phyloP scores from a whole-genome alignment of 441 rosid genomes.

The Sinapis alba region DNA sequence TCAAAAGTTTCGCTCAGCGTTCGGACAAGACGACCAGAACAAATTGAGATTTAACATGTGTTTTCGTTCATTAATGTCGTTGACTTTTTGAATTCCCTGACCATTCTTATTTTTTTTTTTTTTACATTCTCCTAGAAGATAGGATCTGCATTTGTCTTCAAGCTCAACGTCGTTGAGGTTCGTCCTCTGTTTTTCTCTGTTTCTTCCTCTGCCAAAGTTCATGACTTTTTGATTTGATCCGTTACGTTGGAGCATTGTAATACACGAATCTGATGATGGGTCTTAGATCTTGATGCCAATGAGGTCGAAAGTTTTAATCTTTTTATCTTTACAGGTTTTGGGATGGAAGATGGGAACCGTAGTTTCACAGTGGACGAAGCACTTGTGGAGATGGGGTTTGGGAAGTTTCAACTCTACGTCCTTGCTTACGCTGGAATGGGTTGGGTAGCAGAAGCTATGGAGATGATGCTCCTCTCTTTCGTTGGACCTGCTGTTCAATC shows the following conservation, averaged over 20 bases:
- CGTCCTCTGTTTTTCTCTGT: not conserved
- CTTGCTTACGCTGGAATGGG: slow-evolving; percentile 94
- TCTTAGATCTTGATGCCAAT: slow-evolving; percentile 2
- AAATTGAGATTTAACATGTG: not conserved
- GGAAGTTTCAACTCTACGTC: slow-evolving; percentile 73
- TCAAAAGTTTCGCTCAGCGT: not conserved
- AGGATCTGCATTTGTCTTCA: not conserved
- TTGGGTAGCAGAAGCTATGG: slow-evolving; percentile 96
- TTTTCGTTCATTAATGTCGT: not conserved
- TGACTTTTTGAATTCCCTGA: not conserved
- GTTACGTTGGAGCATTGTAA: not conserved
- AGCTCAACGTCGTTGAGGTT: not conserved
- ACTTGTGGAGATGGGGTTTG: slow-evolving; percentile 77
- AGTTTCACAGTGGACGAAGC: slow-evolving; percentile 83
- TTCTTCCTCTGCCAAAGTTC: not conserved
- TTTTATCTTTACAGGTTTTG: slow-evolving; percentile 15
- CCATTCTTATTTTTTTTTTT: not conserved
- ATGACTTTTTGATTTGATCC: not conserved
- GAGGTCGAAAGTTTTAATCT: not conserved
- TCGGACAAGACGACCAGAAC: not conserved
- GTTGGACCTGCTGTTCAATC: slow-evolving; percentile 84
- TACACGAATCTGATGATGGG: not conserved
- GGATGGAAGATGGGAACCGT: slow-evolving; percentile 58
- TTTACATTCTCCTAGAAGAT: not conserved
- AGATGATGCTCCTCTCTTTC: slow-evolving; percentile 94